Evolutionary conservation across 2,329 filamentous ascomycete species (phyloP).

Genomic region (Drechslerella dactyloides): DNA sequence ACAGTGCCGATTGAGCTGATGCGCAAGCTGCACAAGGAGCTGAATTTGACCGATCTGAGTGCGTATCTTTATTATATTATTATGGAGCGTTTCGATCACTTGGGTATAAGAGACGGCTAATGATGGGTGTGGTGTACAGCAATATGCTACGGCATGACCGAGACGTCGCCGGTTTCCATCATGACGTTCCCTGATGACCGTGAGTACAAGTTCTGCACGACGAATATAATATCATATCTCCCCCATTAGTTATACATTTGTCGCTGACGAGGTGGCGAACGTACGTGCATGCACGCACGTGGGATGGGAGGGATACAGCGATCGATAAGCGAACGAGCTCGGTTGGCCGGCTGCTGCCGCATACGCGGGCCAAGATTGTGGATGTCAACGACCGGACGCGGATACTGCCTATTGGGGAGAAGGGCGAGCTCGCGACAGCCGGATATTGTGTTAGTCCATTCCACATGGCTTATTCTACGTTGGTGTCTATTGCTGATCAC

Average conservation of each 20-base stretch:
- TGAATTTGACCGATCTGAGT: conserved; percentile 76
- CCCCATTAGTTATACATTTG: conserved; percentile 69
- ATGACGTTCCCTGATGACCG: conserved; percentile 83
- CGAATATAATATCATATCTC: conserved; percentile 78
- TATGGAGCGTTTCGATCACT: neutral
- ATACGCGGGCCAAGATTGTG: conserved; percentile 83
- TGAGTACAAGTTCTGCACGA: too few relatives aligned
- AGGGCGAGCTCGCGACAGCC: conserved; percentile 80
- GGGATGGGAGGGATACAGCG: conserved; percentile 6
- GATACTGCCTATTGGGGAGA: conserved; percentile 69
- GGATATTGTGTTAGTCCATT: conserved; percentile 78
- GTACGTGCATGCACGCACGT: too few relatives aligned
- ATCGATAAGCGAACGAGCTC: conserved; percentile 70
- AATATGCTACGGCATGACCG: conserved; percentile 97
- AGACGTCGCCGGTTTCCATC: conserved; percentile 74
- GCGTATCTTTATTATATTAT: neutral
- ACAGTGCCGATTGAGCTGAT: conserved; percentile 84
- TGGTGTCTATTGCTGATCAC: neutral
- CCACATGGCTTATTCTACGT: neutral
- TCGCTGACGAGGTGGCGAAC: neutral
- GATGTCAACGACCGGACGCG: conserved; percentile 67
- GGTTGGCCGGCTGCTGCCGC: conserved; percentile 82
- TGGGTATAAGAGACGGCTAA: neutral
- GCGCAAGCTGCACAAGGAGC: conserved; percentile 71
- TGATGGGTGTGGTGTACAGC: conserved; percentile 60